Percentiles rank a stretch among this genome's conserved stretches.
These are phyloP conservation scores for Populus simonii DNA, from an alignment of 345 rosid species.

Conservation along the genomic window DNA sequence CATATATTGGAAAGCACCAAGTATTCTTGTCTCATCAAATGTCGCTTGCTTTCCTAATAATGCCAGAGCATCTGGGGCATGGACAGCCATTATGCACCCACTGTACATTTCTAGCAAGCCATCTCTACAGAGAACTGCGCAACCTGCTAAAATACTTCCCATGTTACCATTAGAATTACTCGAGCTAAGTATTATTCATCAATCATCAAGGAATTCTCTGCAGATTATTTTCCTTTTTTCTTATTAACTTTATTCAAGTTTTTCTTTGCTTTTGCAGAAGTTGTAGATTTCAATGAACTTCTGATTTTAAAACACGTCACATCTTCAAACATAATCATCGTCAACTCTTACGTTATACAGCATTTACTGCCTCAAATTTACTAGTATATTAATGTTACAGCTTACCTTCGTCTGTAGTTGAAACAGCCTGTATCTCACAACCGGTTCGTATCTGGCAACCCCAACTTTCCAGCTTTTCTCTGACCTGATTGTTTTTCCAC, in stretches of 20 bases:
- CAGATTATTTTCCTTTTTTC: neutral
- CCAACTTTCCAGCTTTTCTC: constrained; percentile 51
- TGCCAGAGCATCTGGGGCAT: constrained; percentile 75
- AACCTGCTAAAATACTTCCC: constrained; percentile 32
- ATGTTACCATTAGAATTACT: neutral
- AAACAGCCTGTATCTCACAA: constrained; percentile 52
- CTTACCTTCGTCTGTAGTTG: constrained; percentile 45
- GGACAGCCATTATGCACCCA: constrained; percentile 61
- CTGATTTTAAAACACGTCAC: neutral
- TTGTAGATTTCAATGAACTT: neutral
- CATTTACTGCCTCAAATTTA: neutral
- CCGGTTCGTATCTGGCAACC: constrained; percentile 66
- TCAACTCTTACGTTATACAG: neutral
- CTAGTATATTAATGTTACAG: neutral
- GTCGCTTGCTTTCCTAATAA: constrained; percentile 65
- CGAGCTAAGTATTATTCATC: neutral
- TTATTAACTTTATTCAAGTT: no score
- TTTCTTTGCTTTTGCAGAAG: neutral
- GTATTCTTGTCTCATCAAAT: constrained; percentile 64
- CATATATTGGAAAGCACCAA: constrained; percentile 84
- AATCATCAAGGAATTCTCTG: neutral
- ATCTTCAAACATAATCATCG: neutral
- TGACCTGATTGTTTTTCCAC: constrained; percentile 43
- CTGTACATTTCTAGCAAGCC: constrained; percentile 45
- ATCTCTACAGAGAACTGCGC: constrained; percentile 46